Conservation (phyloP, 768 basidiomycete genomes). For the Ramaria rubella region DNA sequence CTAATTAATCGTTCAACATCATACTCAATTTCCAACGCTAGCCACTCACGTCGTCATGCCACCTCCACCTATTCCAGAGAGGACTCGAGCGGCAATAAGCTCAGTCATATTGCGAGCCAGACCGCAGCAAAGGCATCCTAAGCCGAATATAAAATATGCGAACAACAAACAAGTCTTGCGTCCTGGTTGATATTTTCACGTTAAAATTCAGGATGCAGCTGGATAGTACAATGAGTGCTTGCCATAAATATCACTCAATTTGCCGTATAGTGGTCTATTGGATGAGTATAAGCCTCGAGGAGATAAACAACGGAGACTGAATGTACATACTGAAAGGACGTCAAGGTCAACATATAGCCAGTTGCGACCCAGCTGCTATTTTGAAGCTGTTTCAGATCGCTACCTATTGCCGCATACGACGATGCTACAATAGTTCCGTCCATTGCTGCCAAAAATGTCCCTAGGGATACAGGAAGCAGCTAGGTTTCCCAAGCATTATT, state of each 20-base stretch:
- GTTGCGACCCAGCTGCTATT: conserved; percentile 65
- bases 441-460: conserved; percentile 42
- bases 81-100: conserved; percentile 44
- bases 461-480: conserved; percentile 36
- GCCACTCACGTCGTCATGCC: conserved; percentile 52
- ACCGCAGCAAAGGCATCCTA: conserved; percentile 50
- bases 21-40: background rate
- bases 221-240: background rate
- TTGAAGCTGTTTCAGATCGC: conserved; percentile 54
- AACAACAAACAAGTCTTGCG: conserved; percentile 51
- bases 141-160: conserved; percentile 45
- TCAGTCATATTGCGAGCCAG: conserved; percentile 47
- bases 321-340: conserved; percentile 49
- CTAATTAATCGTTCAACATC: conserved; percentile 23
- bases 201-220: background rate
- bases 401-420: conserved; percentile 48
- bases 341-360: conserved; percentile 52
- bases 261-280: conserved; percentile 53
- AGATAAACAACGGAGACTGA: background rate
- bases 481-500: conserved; percentile 4
- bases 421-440: conserved; percentile 46
- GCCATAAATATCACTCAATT: conserved; percentile 55
- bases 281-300: background rate
- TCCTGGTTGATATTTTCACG: conserved; percentile 17
- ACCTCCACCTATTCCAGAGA: conserved; percentile 55